Evolutionary conservation across 2,329 filamentous ascomycete species (phyloP), one percentile per base, ranked within the genome.

Genomic region (Periconia digitata): DNA sequence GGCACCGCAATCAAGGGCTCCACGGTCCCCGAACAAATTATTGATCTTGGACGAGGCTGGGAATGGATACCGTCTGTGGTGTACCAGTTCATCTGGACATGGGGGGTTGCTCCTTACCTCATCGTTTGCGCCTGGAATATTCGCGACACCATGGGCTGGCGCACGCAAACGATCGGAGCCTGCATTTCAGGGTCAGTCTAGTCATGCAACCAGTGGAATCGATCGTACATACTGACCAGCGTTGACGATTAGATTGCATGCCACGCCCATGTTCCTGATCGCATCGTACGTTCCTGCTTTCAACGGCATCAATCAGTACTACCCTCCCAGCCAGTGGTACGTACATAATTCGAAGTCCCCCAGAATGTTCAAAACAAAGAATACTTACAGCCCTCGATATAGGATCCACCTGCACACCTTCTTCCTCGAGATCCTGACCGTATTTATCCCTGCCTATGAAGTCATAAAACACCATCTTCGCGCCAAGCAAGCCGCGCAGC

Each of bases 71-170:
- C 54, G 7, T 49, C 51, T 6, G 44, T 60, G 1, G 17, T 55
- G 4, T 60, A 54, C 53, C 57, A 60, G 36, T 49, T 60, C 24
- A 17, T 57, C 8, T 60, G 57, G 57, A 54, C 49, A 6, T 60
- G 57, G 57, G 47, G 53, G 23, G 46, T 57, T 12, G 58, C 58
- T 6, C 58, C 58, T 1, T 46, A 47, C 13, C n/a, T 55, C 32
- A 51, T 60, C 15, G 53, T 53, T 51, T 38, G 36, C 15, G 46
- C 57, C 21, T 55, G 53, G 50, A 44, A 24, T 20, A 52, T 59
- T 12, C 46, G 38, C 13, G 55, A 59, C 34, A 56, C 53, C 13
- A 40, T 56, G 29, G 56, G 55, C 15, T 59, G 55, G 56, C 50
- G 55, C 34, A 52, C 48, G 29, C 56, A 59, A 40, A 58, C 56